Conservation (phyloP, 163 green algal genomes). For the Scenedesmus sp. region DNA sequence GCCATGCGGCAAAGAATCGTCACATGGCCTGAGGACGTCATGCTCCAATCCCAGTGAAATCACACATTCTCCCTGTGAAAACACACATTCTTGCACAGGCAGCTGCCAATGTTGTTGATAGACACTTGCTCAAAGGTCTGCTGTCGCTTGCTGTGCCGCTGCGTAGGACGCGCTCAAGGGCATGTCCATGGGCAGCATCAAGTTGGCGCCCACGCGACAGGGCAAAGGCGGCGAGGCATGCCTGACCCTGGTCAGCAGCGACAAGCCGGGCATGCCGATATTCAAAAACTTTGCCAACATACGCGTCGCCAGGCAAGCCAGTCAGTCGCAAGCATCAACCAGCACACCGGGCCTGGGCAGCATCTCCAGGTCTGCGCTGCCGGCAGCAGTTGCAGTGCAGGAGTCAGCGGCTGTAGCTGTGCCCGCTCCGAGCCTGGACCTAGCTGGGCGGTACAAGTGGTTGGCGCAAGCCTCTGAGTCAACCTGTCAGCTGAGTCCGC, state of each 20-base stretch:
- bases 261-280: constrained; percentile 1
- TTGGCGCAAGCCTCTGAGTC: background rate
- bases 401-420: background rate
- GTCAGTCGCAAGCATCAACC: background rate
- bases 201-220: background rate
- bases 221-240: constrained; percentile 4
- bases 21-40: too few species aligned
- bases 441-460: background rate
- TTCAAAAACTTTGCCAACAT: constrained; percentile 42
- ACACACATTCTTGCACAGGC: too few species aligned
- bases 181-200: background rate
- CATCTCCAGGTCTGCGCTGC: background rate
- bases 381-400: background rate
- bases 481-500: background rate
- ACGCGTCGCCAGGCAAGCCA: background rate
- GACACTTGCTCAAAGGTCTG: background rate
- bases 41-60: too few species aligned
- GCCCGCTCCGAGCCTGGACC: background rate
- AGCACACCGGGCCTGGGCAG: too few species aligned
- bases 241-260: background rate
- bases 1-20: too few species aligned
- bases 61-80: too few species aligned
- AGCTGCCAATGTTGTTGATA: too few species aligned
- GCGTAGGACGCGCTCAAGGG: background rate
- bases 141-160: background rate